phyloP scores from a whole-genome alignment of 2,329 filamentous ascomycete species.

The Pseudocercospora pini-densiflorae region DNA sequence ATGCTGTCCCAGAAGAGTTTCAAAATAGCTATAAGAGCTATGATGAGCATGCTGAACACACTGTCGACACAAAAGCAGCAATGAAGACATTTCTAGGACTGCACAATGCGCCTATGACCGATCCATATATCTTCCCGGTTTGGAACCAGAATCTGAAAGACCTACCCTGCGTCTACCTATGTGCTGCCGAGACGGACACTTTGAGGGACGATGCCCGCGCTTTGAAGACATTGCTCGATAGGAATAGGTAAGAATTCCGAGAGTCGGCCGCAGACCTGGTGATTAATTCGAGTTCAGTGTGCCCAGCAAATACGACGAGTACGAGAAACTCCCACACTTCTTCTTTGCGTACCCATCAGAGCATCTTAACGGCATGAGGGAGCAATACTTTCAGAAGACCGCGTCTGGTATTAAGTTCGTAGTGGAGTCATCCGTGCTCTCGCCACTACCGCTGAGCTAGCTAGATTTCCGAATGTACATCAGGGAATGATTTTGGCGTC shows the following conservation, averaged over 20 bases:
- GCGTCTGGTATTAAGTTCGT: conserved; percentile 24
- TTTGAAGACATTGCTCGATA: conserved; percentile 19
- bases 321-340: conserved; percentile 21
- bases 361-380: conserved; percentile 9
- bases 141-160: conserved; percentile 38
- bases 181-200: conserved; percentile 22
- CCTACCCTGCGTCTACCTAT: conserved; percentile 23
- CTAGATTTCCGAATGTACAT: conserved; percentile 22
- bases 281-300: conserved; percentile 17
- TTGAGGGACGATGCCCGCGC: conserved; percentile 24
- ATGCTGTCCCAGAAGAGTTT: conserved; percentile 23
- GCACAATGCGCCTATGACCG: conserved; percentile 16
- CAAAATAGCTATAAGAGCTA: conserved; percentile 20
- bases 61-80: conserved; percentile 21
- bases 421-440: conserved; percentile 14
- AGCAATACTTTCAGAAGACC: conserved; percentile 24
- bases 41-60: conserved; percentile 19
- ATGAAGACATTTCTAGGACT: conserved; percentile 23
- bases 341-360: conserved; percentile 25
- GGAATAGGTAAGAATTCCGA: conserved; percentile 17
- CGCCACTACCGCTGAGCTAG: conserved; percentile 16
- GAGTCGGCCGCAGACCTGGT: background rate
- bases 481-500: conserved; percentile 49
- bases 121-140: conserved; percentile 24
- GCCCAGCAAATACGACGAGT: conserved; percentile 22